These are phyloP conservation scores for Mariannaea sp. DNA, from an alignment of 2,329 filamentous ascomycete species.

Conservation along the genomic window DNA sequence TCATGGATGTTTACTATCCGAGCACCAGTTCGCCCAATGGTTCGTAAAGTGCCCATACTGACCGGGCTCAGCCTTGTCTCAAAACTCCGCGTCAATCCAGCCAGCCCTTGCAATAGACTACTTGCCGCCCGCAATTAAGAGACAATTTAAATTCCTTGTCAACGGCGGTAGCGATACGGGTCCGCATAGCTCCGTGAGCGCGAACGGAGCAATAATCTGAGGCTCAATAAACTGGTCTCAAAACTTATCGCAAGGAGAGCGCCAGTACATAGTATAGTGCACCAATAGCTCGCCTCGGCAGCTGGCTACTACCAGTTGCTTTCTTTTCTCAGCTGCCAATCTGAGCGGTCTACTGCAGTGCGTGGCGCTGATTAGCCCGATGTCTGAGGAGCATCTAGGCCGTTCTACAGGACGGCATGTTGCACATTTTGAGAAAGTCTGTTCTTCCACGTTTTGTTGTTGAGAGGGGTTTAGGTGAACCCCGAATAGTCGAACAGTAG, in stretches of 20 bases:
- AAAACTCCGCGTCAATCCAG: not conserved
- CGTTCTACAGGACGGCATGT: slow-evolving; percentile 13
- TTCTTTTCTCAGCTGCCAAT: not conserved
- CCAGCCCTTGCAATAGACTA: not conserved
- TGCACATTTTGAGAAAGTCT: slow-evolving; percentile 16
- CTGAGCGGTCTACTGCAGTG: not conserved
- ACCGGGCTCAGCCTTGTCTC: not conserved
- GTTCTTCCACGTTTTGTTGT: slow-evolving; percentile 20
- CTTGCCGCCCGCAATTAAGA: not conserved
- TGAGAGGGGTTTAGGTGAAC: slow-evolving; percentile 24
- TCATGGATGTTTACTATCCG: slow-evolving; percentile 8
- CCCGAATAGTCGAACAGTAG: slow-evolving; percentile 22
- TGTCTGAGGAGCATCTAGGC: not conserved
- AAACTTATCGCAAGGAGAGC: slow-evolving; percentile 11
- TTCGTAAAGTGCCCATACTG: not conserved
- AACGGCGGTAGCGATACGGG: not conserved
- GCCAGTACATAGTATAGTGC: too few species aligned
- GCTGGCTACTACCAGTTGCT: not conserved
- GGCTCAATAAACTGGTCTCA: not conserved
- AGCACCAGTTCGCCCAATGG: slow-evolving; percentile 2
- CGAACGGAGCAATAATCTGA: too few species aligned
- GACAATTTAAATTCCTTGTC: not conserved
- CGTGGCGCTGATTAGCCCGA: slow-evolving; percentile 1
- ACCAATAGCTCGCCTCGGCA: not conserved
- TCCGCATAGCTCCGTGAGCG: too few species aligned